Base-by-base conservation (phyloP, 2,329 filamentous ascomycete genomes). In the Exophiala aquamarina region DNA sequence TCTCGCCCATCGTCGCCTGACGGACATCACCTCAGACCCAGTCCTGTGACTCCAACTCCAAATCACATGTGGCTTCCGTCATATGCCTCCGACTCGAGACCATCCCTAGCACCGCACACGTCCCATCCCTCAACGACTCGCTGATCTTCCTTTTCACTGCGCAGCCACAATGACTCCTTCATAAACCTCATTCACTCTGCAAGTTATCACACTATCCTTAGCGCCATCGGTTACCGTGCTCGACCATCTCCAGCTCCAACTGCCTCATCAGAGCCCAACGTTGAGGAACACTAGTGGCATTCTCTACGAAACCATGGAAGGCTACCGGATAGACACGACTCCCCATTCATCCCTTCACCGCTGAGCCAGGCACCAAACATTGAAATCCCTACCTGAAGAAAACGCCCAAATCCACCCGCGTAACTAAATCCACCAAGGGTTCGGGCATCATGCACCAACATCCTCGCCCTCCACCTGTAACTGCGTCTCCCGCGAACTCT, bases 361-460 rank as follows among this genome's bases (percentile, higher is more conserved):
- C 48, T 56, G 56, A 52, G 49, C 48, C 47, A 44, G 49, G 43
- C 44, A 40, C 18, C 39, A 40, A 35, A 41, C 37, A 38, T 36
- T 47, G 20, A 46, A 42, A 13, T 21, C 35, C 35, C 31, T 35
- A n/a, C 15, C 29, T n/a, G n/a, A 19, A 15, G 32, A 35, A n/a
- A n/a, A 15, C 32, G 17, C 26, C 13, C 14, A 21, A 32, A 38
- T 21, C 19, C 33, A 26, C 20, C 18, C 20, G 7, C 14, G 19
- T n/a, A 26, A n/a, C 23, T 26, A 26, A 26, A 26, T 26, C 23
- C 23, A 11, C 11, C 23, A 6, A 26, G 23, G 23, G 23, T 26
- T 26, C 31, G 32, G 36, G 26, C 42, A 74, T 64, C 60, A 96
- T 96, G 91, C 90, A 96, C 80, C 91, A 95, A 72, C 88, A 91